Evolutionary conservation across 2,329 filamentous ascomycete genomes (phyloP).

Genomic region (Thelonectria olida): DNA sequence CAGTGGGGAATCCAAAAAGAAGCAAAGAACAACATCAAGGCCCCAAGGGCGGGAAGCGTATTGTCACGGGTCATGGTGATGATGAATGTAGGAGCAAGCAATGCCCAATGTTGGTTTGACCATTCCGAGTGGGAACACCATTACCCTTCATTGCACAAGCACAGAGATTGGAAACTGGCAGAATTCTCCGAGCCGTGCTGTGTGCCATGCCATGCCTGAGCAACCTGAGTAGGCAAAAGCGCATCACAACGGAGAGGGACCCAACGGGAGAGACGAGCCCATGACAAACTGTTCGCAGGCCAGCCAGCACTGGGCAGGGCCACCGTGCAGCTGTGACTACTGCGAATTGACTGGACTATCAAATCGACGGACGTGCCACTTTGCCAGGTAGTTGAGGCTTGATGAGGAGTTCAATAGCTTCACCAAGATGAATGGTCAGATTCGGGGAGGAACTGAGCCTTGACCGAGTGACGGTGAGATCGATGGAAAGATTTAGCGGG

Average conservation of each 20-base stretch:
- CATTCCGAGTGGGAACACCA: slow-evolving; percentile 13
- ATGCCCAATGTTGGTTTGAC: too few relatives aligned
- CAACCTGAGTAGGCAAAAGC: slow-evolving; percentile 21
- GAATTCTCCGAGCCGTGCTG: slow-evolving; percentile 40
- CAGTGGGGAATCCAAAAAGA: slow-evolving; percentile 19
- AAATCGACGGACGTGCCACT: neutral
- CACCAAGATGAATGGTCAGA: slow-evolving; percentile 8
- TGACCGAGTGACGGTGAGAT: slow-evolving; percentile 5
- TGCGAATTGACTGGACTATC: neutral
- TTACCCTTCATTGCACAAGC: slow-evolving; percentile 22
- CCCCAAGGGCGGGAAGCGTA: too few relatives aligned
- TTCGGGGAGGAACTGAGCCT: slow-evolving; percentile 2
- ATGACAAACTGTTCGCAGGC: neutral
- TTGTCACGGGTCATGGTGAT: too few relatives aligned
- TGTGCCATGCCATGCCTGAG: slow-evolving; percentile 26
- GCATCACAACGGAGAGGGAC: slow-evolving; percentile 1
- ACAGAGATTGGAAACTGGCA: slow-evolving; percentile 31
- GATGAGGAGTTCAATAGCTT: too few relatives aligned
- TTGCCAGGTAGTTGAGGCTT: too few relatives aligned
- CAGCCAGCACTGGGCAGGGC: neutral
- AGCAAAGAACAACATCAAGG: slow-evolving; percentile 17
- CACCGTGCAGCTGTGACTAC: neutral
- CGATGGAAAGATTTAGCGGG: slow-evolving; percentile 20
- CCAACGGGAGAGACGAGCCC: neutral
- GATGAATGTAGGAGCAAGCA: too few relatives aligned